Base-by-base conservation (phyloP, 495 filamentous ascomycete species). In the Neurospora africana region DNA sequence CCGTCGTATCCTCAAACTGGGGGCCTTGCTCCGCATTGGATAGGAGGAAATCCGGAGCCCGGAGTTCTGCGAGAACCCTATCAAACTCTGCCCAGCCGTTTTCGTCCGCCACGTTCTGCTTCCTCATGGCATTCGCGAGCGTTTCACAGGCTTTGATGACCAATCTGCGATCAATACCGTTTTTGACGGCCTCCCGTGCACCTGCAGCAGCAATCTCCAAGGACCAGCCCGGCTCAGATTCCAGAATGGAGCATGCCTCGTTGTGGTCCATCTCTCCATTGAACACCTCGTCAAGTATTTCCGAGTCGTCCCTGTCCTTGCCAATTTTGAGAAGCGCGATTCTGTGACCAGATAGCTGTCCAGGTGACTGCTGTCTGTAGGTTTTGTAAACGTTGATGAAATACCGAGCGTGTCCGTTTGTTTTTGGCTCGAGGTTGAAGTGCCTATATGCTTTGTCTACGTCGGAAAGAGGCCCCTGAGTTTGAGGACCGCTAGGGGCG, bases 161-260 rank as follows among this genome's bases (percentile, higher is more conserved):
- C 53, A 65, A 19, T 35, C 27, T 65, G 30, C 13, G 23, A 35
- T 65, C 53, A 35, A 65, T 35, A 15, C 53, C 53, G 27, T 4
- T 65, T 6, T 65, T 65, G 1, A 65, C 5, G 53, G 53, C 53
- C 27, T 71, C 41, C 41, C 53, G 41, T 35, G 73, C 78, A n/a
- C 36, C 38, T 4, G 69, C 72, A 11, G 76, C 77, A 67, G 76
- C 76, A 11, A 10, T 69, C 4, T 77, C 75, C 74, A 79, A 68
- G 4, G 74, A 71, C 74, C 74, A 77, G 3, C 33, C 68, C 0
- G 70, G 41, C 10, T 71, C 67, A 1, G 73, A 73, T 1, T 36
- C 21, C 8, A 80, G 33, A 47, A 73, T 61, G 9, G 69, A 38
- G 41, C 74, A 80, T 1, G 78, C 77, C 44, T 80, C 78, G 5